Conservation (phyloP, 108 stramenopile genomes). For the Mediolabrus comicus region DNA sequence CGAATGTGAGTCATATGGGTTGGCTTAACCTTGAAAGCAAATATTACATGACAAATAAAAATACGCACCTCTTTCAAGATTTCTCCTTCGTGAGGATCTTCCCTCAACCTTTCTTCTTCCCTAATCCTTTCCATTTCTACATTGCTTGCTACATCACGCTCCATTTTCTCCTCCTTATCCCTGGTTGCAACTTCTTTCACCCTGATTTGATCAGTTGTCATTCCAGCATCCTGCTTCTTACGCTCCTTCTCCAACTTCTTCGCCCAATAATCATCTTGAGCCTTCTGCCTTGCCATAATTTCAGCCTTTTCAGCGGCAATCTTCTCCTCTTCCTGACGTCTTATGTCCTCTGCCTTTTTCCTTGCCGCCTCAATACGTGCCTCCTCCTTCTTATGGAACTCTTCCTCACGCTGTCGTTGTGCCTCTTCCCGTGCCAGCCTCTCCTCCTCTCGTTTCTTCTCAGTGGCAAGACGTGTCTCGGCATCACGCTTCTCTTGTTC, state of each 20-base stretch:
- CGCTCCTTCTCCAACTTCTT: constrained; percentile 44
- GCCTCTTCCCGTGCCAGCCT: constrained; percentile 12
- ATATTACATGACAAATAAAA: not conserved
- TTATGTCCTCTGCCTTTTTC: constrained; percentile 31
- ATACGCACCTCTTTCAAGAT: constrained; percentile 45
- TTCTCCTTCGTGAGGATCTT: constrained; percentile 40
- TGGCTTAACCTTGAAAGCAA: not conserved
- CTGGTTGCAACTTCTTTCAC: constrained; percentile 31
- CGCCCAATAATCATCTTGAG: constrained; percentile 62
- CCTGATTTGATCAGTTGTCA: constrained; percentile 14
- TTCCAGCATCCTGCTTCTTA: constrained; percentile 8
- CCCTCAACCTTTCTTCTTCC: constrained; percentile 39
- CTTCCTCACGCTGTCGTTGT: constrained; percentile 36
- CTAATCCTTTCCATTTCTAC: constrained; percentile 27
- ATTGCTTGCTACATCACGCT: constrained; percentile 29
- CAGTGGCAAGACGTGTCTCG: constrained; percentile 17
- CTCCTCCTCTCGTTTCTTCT: constrained; percentile 38
- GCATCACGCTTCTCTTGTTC: constrained; percentile 52
- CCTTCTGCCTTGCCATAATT: constrained; percentile 39
- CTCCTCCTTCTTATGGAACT: constrained; percentile 25
- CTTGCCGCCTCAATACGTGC: constrained; percentile 34
- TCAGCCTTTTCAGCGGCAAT: constrained; percentile 34
- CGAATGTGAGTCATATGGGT: not conserved
- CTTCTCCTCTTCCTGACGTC: constrained; percentile 19
- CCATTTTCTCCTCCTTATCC: constrained; percentile 30